phyloP scores from a whole-genome alignment of 2,329 filamentous ascomycete genomes.

The Rasamsonia emersonii region DNA sequence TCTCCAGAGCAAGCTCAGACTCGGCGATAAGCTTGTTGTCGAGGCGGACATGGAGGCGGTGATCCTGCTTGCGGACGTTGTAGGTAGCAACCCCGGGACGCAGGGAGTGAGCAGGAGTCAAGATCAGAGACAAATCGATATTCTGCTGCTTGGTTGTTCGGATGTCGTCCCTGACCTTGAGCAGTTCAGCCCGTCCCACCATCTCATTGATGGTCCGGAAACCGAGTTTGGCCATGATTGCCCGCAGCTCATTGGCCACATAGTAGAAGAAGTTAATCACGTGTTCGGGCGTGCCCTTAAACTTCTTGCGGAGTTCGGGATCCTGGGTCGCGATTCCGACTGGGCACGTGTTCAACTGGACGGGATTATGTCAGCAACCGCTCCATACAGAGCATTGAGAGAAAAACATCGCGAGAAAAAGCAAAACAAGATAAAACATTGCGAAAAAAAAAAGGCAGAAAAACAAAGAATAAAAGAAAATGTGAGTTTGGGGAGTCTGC shows the following conservation, averaged over 20 bases:
- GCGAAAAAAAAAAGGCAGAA: conserved; percentile 11
- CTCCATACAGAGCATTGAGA: conserved; percentile 10
- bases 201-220: conserved; percentile 96
- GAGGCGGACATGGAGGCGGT: conserved; percentile 81
- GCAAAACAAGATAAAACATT: conserved; percentile 3
- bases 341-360: conserved; percentile 63
- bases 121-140: conserved; percentile 83
- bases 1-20: conserved; percentile 87
- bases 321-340: conserved; percentile 95
- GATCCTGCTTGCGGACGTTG: conserved; percentile 96
- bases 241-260: conserved; percentile 86
- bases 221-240: conserved; percentile 93
- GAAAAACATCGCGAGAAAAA: conserved; percentile 5
- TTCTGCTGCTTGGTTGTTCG: conserved; percentile 83
- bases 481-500: conserved; percentile 10
- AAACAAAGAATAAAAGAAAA: conserved; percentile 2
- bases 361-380: conserved; percentile 15
- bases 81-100: conserved; percentile 91
- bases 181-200: conserved; percentile 82
- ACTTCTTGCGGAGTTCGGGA: conserved; percentile 88
- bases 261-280: conserved; percentile 99
- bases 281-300: conserved; percentile 84
- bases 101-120: conserved; percentile 92
- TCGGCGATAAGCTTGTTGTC: conserved; percentile 98
- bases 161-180: conserved; percentile 81